These are phyloP conservation scores for Cutaneotrichosporon cyanovorans DNA, from an alignment of 1,284 basidiomycete genomes.

Conservation along the genomic window DNA sequence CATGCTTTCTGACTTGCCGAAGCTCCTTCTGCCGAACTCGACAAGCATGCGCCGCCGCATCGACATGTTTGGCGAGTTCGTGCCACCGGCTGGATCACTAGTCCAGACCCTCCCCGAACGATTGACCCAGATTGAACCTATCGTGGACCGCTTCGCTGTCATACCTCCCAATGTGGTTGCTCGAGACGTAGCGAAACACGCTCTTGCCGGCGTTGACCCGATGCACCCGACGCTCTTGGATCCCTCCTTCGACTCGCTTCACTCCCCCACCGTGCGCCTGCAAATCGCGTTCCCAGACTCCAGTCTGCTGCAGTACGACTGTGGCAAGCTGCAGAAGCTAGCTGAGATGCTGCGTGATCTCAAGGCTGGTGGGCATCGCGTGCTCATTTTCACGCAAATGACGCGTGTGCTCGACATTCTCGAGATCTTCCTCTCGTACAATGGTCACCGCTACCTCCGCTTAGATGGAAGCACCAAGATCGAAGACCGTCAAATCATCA, in stretches of 20 bases:
- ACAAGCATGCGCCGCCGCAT: constrained; percentile 41
- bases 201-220: constrained; percentile 34
- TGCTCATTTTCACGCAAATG: constrained; percentile 97
- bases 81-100: constrained; percentile 42
- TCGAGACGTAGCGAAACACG: constrained; percentile 56
- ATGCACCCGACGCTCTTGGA: constrained; percentile 31
- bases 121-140: constrained; percentile 52
- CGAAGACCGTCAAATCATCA: constrained; percentile 89
- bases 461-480: constrained; percentile 93
- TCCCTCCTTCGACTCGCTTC: constrained; percentile 55
- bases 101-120: constrained; percentile 63
- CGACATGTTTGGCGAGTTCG: constrained; percentile 43
- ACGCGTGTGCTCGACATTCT: constrained; percentile 88
- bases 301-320: constrained; percentile 87
- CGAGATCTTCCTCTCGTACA: constrained; percentile 85
- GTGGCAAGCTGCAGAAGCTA: constrained; percentile 87
- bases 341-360: constrained; percentile 69
- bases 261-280: constrained; percentile 73
- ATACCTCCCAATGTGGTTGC: constrained; percentile 75
- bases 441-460: constrained; percentile 86
- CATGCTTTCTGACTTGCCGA: constrained; percentile 45
- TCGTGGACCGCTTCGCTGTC: constrained; percentile 72
- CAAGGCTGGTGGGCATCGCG: constrained; percentile 78
- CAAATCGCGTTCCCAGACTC: constrained; percentile 92
- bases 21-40: constrained; percentile 57